Evolutionary conservation across 768 basidiomycete species (phyloP), one percentile per base, ranked within the genome.

Genomic region (Boletales sp.): DNA sequence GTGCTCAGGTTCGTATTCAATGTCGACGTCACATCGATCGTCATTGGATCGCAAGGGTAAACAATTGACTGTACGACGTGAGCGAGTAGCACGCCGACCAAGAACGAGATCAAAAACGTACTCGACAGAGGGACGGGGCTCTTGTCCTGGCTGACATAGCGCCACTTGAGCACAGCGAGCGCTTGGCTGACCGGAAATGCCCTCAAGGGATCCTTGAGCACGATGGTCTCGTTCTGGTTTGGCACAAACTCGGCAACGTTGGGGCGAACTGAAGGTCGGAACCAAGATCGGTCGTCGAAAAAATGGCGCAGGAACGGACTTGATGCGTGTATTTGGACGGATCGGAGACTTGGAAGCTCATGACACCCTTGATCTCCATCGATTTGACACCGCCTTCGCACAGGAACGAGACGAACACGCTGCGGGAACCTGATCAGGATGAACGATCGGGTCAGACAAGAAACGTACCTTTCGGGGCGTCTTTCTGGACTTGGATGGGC

Each of bases 1-100:
- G 55, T 92, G 89, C 65, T 95, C 93, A 40, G 98, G 86, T 66
- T 98, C 94, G 64, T 97, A 97, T 69, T 97, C 97, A 54, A 98
- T 90, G 69, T 90, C 94, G 52, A 98, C 90, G 55, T 95, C 93
- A 57, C 86, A 89, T 1, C 86, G 87, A n/a, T 93, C 93, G 53
- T 92, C 87, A 59, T 90, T 91, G 35, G 89, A 85, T 7, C 90
- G 87, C 12, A 92, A 86, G 12, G 94, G 97, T 94, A 94, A 98
- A 70, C 92, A 94, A 64, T 92, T 99, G 67, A 99, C 94, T 94
- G 56, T 17, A 8, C n/a, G 41, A 34, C 18, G 19, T 12, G 43
- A 24, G n/a, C n/a, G n/a, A n/a, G n/a, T n/a, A n/a, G n/a, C n/a
- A n/a, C n/a, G n/a, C n/a, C n/a, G n/a, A n/a, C n/a, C n/a, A n/a